Evolutionary conservation across 2,329 filamentous ascomycete species (phyloP).

Genomic region (Colletotrichum tropicicola): DNA sequence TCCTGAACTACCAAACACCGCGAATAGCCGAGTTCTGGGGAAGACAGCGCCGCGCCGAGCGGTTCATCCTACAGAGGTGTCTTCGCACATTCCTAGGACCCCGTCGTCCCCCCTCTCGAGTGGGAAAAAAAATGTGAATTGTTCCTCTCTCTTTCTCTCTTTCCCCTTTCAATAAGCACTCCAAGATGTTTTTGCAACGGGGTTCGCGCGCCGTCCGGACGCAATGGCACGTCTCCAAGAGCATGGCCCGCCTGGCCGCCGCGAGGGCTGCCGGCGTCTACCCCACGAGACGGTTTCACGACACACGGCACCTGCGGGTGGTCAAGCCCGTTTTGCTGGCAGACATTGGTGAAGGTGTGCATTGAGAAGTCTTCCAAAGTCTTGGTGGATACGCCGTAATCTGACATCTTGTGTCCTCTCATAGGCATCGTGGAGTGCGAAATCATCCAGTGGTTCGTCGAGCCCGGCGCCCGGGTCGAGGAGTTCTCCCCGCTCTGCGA

Average conservation of each 20-base stretch:
- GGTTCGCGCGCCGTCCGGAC: constrained; percentile 58
- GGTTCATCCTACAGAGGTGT: not conserved
- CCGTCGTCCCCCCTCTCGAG: not conserved
- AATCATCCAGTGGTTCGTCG: constrained; percentile 99
- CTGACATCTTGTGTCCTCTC: not conserved
- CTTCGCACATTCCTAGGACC: constrained; percentile 27
- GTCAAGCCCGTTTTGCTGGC: constrained; percentile 85
- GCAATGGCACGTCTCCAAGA: constrained; percentile 59
- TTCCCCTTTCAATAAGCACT: constrained; percentile 4
- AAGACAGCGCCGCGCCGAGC: constrained; percentile 17
- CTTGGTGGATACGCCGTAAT: not conserved
- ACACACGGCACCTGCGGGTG: constrained; percentile 57
- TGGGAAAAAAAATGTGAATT: not conserved
- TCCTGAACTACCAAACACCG: constrained; percentile 29
- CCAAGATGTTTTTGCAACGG: constrained; percentile 63
- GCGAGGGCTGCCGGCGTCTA: constrained; percentile 40
- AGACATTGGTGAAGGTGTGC: constrained; percentile 84
- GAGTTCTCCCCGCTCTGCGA: constrained; percentile 98
- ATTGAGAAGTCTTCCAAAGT: not conserved
- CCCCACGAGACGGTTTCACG: constrained; percentile 58
- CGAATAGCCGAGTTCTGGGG: constrained; percentile 31
- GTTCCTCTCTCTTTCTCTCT: not conserved
- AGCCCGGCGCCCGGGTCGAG: constrained; percentile 93
- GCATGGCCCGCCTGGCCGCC: constrained; percentile 45
- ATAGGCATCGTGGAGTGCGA: constrained; percentile 97